Conservation (phyloP, 768 basidiomycete species). For the Suillus weaverae region DNA sequence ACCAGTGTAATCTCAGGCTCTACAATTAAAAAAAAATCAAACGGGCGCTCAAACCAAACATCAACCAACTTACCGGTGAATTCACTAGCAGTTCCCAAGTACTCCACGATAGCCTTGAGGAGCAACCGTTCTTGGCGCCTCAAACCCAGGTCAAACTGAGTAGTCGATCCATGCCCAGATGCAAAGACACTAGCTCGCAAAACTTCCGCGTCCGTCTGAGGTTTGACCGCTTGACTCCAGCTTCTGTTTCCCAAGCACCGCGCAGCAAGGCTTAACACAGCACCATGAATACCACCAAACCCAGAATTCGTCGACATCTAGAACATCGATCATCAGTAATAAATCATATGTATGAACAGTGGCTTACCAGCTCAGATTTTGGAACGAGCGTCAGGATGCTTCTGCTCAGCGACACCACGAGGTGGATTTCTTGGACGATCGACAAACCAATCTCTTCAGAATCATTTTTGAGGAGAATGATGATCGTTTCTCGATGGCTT, state of each 20-base stretch:
- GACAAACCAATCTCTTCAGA: slow-evolving; percentile 59
- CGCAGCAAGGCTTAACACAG: slow-evolving; percentile 74
- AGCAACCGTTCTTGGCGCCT: slow-evolving; percentile 56
- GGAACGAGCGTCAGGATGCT: slow-evolving; percentile 71
- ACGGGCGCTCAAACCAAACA: background rate
- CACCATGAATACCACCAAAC: slow-evolving; percentile 83
- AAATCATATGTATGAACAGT: background rate
- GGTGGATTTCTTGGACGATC: slow-evolving; percentile 75
- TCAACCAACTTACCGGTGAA: slow-evolving; percentile 52
- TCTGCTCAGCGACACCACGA: slow-evolving; percentile 72
- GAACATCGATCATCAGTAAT: background rate
- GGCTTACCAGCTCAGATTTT: slow-evolving; percentile 73
- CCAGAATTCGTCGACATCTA: slow-evolving; percentile 67
- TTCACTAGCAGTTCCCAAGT: slow-evolving; percentile 70
- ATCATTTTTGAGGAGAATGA: slow-evolving; percentile 79
- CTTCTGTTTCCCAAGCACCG: slow-evolving; percentile 61
- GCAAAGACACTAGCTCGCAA: slow-evolving; percentile 52
- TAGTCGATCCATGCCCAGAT: slow-evolving; percentile 52
- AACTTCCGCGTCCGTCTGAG: slow-evolving; percentile 67
- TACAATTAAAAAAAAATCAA: slow-evolving; percentile 17
- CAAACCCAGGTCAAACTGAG: slow-evolving; percentile 61
- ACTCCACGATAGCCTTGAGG: slow-evolving; percentile 61
- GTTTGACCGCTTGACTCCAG: slow-evolving; percentile 57
- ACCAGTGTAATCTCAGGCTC: slow-evolving; percentile 75
- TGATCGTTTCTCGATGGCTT: slow-evolving; percentile 79